These are phyloP conservation scores for Naganishia onofrii DNA, from an alignment of 768 basidiomycete genomes.

Conservation along the genomic window DNA sequence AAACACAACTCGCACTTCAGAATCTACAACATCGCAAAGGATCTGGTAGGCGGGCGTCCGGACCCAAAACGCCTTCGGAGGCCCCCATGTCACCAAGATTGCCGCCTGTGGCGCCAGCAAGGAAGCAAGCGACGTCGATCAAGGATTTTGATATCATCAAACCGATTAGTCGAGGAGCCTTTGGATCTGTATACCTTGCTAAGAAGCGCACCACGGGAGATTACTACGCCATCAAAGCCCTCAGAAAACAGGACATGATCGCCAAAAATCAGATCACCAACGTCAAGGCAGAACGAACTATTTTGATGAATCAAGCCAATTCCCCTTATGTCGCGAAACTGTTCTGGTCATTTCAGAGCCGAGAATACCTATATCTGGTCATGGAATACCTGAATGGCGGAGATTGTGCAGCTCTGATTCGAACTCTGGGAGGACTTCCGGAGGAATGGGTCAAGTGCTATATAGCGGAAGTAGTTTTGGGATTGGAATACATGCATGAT, in stretches of 20 bases:
- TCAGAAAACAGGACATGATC: constrained; percentile 99
- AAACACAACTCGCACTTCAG: neutral
- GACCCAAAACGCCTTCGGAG: constrained; percentile 42
- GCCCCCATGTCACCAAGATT: constrained; percentile 82
- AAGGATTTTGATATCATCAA: constrained; percentile 99
- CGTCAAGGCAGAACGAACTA: constrained; percentile 99
- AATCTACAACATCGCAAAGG: constrained; percentile 1
- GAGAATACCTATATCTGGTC: constrained; percentile 95
- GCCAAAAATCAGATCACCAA: constrained; percentile 99
- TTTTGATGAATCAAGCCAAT: constrained; percentile 98
- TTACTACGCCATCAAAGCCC: constrained; percentile 98
- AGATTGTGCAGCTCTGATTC: constrained; percentile 95
- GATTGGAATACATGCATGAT: constrained; percentile 92
- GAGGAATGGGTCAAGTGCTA: constrained; percentile 98
- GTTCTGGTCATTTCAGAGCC: constrained; percentile 99
- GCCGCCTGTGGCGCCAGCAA: constrained; percentile 70
- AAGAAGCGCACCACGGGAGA: constrained; percentile 98
- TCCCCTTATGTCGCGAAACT: constrained; percentile 97
- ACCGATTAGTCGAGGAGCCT: constrained; percentile 97
- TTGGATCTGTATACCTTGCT: constrained; percentile 95
- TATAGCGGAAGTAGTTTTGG: constrained; percentile 91
- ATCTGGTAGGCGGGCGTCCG: constrained; percentile 29
- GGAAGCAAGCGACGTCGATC: constrained; percentile 83
- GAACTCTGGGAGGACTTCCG: constrained; percentile 83
- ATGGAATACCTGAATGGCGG: constrained; percentile 99